phyloP scores from a whole-genome alignment of 2,329 filamentous ascomycete genomes.

The Rhinocladiella mackenziei region DNA sequence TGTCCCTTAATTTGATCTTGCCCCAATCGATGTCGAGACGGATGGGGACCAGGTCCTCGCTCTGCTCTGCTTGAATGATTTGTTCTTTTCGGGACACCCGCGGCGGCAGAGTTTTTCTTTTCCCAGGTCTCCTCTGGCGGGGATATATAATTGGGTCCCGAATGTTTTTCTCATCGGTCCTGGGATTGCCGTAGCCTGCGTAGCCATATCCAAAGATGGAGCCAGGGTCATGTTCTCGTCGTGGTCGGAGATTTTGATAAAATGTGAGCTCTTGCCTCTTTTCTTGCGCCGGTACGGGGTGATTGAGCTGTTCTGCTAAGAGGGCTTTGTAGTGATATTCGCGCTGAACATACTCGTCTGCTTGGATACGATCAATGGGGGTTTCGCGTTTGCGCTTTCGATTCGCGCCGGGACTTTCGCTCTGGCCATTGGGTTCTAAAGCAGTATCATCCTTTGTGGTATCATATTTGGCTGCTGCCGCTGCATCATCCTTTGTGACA shows the following conservation, averaged over 20 bases:
- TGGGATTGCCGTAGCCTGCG: slow-evolving; percentile 80
- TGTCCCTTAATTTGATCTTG: slow-evolving; percentile 91
- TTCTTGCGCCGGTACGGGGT: slow-evolving; percentile 56
- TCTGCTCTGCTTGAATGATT: slow-evolving; percentile 78
- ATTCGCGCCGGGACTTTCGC: slow-evolving; percentile 31
- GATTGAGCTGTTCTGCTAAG: slow-evolving; percentile 49
- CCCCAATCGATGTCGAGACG: slow-evolving; percentile 92
- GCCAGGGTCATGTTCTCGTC: slow-evolving; percentile 54
- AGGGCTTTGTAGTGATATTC: slow-evolving; percentile 59
- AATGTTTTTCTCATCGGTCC: slow-evolving; percentile 63
- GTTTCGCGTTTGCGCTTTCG: slow-evolving; percentile 47
- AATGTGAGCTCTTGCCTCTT: slow-evolving; percentile 66
- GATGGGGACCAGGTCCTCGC: slow-evolving; percentile 87
- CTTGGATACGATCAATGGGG: slow-evolving; percentile 45
- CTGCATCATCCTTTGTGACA: slow-evolving; percentile 31
- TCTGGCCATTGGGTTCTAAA: slow-evolving; percentile 33
- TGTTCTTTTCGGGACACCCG: slow-evolving; percentile 76
- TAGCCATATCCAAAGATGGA: slow-evolving; percentile 69
- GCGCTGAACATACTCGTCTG: slow-evolving; percentile 63
- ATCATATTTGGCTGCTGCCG: slow-evolving; percentile 47
- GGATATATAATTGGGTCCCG: slow-evolving; percentile 75
- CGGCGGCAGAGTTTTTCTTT: slow-evolving; percentile 67
- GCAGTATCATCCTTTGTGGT: slow-evolving; percentile 32
- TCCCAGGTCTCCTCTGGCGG: slow-evolving; percentile 68
- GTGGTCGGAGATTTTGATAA: slow-evolving; percentile 63